Conservation (phyloP, 1,139 yeast species). For the Diutina scorzettiae region DNA sequence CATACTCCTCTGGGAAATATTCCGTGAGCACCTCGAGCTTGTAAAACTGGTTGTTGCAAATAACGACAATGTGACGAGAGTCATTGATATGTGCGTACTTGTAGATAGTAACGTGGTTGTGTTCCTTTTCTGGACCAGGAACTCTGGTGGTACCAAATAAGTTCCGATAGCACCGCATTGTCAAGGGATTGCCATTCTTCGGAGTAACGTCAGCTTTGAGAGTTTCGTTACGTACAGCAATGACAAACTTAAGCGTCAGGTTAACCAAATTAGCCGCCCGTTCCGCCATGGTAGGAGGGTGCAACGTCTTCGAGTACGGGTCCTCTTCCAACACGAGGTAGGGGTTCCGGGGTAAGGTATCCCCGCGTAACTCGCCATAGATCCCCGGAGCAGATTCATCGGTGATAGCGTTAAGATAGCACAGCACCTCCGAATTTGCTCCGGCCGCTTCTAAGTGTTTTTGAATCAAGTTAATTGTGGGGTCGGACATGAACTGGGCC, state of each 20-base stretch:
- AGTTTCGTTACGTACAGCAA: constrained; percentile 41
- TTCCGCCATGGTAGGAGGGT: constrained; percentile 53
- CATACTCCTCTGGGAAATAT: constrained; percentile 19
- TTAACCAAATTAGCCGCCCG: constrained; percentile 56
- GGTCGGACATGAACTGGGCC: constrained; percentile 29
- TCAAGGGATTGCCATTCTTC: constrained; percentile 35
- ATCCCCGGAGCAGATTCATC: constrained; percentile 50
- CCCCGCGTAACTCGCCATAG: constrained; percentile 52
- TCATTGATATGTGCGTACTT: constrained; percentile 17
- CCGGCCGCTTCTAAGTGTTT: constrained; percentile 29
- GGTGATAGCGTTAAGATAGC: constrained; percentile 51
- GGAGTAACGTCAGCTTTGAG: constrained; percentile 49
- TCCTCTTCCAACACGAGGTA: constrained; percentile 63
- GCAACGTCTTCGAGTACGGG: constrained; percentile 43
- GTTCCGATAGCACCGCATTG: constrained; percentile 57
- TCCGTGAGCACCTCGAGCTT: constrained; percentile 41
- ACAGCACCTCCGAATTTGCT: constrained; percentile 28
- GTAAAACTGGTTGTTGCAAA: constrained; percentile 55
- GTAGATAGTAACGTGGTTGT: constrained; percentile 19
- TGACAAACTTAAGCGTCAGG: constrained; percentile 53
- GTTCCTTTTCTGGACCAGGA: constrained; percentile 24
- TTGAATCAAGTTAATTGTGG: constrained; percentile 37
- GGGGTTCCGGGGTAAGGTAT: constrained; percentile 66
- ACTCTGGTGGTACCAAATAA: constrained; percentile 58
- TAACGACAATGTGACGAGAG: constrained; percentile 40